Evolutionary conservation across 1,284 basidiomycete species (phyloP), one percentile per base, ranked within the genome.

Genomic region (Rhodotorula mucilaginosa): DNA sequence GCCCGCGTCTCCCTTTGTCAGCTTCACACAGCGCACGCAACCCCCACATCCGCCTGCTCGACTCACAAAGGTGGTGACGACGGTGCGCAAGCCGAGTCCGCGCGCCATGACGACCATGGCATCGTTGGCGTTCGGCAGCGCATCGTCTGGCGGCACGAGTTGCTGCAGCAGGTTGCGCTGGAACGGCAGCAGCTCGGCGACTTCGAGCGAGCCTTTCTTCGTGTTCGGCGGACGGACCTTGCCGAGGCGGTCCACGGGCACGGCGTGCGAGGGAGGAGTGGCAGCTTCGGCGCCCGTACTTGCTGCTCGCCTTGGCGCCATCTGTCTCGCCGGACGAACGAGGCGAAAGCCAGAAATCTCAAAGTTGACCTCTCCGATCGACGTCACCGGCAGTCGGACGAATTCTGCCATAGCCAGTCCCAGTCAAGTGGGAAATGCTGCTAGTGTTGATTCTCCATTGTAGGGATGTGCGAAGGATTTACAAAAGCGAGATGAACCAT

Each of bases 81-180:
- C 85, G 75, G 88, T 85, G 21, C 93, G 86, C 65, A 97, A 82
- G 0, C 94, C 94, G 3, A 97, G 85, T 0, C 94, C 93, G 44
- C 93, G 89, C 1, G 92, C 93, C 34, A 97, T 83, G 59, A 97
- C 83, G 54, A 97, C 82, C 13, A 97, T 84, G 74, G 95, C 92
- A 58, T 79, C 75, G 15, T 65, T 64, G 0, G 65, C 59, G 2
- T 12, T 48, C 23, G 70, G 65, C 18, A 47, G 39, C 2, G 49
- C n/a, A n/a, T 65, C 23, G 7, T 63, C 66, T 1, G 65, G 56
- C 16, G 74, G 74, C 2, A 72, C 51, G 61, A 76, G 68, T 39
- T 71, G 66, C n/a, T 60, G 48, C 51, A 79, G 63, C 57, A 79
- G 58, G 46, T 66, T 57, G 26, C 69, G 71, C 57, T 79, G 78